Percentiles rank a stretch among this genome's conserved stretches.
These are phyloP conservation scores for Herpetomonas muscarum DNA, from an alignment of 208 protist genomes.

Conservation along the genomic window DNA sequence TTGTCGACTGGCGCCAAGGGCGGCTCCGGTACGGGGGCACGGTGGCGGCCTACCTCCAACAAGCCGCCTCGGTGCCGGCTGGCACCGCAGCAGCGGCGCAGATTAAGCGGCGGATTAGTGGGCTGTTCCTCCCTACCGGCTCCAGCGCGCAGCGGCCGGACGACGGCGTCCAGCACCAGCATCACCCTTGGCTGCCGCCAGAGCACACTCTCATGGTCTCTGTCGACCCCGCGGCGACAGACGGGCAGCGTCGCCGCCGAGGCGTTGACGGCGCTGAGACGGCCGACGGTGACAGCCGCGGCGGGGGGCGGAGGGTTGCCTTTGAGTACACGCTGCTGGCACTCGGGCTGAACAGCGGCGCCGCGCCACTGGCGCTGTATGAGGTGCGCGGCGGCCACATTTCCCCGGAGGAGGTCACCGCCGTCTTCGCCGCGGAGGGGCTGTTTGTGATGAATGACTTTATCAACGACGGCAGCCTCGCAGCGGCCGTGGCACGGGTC, in stretches of 20 bases:
- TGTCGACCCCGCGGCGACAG: slow-evolving; percentile 5
- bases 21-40: no score
- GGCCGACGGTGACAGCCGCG: background rate
- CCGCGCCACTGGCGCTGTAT: slow-evolving; percentile 65
- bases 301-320: slow-evolving; percentile 20
- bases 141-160: no score
- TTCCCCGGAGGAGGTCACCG: slow-evolving; percentile 60
- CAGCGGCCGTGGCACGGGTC: slow-evolving; percentile 15
- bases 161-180: no score
- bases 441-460: slow-evolving; percentile 71
- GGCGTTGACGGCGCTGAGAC: background rate
- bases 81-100: no score
- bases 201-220: slow-evolving; percentile 21
- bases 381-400: slow-evolving; percentile 44
- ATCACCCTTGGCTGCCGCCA: slow-evolving; percentile 29
- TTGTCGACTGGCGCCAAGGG: no score
- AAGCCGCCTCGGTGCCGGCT: no score
- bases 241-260: background rate
- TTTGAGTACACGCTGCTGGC: no score
- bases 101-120: no score
- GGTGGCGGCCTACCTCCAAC: no score
- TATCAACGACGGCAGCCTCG: slow-evolving; percentile 44
- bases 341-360: no score
- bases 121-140: no score
- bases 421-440: slow-evolving; percentile 53